Conservation (phyloP, 495 filamentous ascomycete species). For the Tuber magnatum region DNA sequence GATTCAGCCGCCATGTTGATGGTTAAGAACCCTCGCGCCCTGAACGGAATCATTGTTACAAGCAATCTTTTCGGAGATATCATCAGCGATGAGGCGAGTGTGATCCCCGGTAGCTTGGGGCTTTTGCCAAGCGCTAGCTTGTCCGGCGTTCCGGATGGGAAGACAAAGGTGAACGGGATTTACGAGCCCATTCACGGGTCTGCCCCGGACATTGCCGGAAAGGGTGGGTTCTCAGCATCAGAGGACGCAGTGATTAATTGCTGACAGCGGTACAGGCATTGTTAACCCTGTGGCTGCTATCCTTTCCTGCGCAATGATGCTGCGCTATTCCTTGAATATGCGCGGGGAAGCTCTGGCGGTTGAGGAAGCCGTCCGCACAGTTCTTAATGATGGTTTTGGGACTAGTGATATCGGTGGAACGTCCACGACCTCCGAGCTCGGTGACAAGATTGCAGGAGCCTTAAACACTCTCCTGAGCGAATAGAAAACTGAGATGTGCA, state of each 20-base stretch:
- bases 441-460: conserved; percentile 70
- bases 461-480: conserved; percentile 48
- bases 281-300: conserved; percentile 82
- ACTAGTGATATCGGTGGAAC: conserved; percentile 76
- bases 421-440: conserved; percentile 66
- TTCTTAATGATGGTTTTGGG: conserved; percentile 64
- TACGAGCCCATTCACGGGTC: conserved; percentile 95
- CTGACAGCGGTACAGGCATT: conserved; percentile 61
- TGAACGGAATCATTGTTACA: conserved; percentile 90
- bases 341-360: conserved; percentile 63
- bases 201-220: conserved; percentile 47
- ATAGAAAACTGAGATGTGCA: neutral
- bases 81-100: conserved; percentile 90
- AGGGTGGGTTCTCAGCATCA: conserved; percentile 24
- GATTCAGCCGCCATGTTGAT: conserved; percentile 95
- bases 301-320: conserved; percentile 84
- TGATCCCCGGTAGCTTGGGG: conserved; percentile 87
- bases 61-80: conserved; percentile 97
- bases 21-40: conserved; percentile 83
- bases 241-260: conserved; percentile 26
- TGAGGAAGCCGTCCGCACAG: conserved; percentile 70
- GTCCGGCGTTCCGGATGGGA: conserved; percentile 73
- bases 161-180: conserved; percentile 70
- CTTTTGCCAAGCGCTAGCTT: conserved; percentile 84
- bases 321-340: conserved; percentile 76